Conservation (phyloP, 2,329 filamentous ascomycete species). For the Geosmithia flava region DNA sequence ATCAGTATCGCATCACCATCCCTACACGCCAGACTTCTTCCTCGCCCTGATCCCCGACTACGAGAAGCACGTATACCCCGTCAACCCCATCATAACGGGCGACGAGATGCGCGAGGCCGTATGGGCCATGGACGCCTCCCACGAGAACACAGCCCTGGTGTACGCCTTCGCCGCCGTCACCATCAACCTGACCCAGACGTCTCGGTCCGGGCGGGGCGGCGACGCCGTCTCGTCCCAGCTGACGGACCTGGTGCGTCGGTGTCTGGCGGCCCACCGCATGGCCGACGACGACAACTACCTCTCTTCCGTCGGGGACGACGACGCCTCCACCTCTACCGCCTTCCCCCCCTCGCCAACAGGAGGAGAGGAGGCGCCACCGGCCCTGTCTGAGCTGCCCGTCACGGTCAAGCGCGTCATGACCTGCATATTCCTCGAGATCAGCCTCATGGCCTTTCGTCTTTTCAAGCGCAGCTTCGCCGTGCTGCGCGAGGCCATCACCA, state of each 20-base stretch:
- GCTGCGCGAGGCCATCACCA: conserved; percentile 34
- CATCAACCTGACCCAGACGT: conserved; percentile 19
- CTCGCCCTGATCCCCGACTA: conserved; percentile 17
- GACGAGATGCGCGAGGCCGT: conserved; percentile 18
- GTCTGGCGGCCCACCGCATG: conserved; percentile 14
- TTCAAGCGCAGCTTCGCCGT: conserved; percentile 35
- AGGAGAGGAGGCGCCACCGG: conserved; percentile 1
- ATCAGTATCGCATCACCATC: too few relatives aligned
- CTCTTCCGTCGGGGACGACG: too few relatives aligned
- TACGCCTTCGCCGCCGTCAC: conserved; percentile 22
- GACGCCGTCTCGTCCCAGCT: conserved; percentile 17
- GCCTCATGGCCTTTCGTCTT: conserved; percentile 32
- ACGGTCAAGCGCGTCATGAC: conserved; percentile 34
- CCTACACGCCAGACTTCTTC: conserved; percentile 18
- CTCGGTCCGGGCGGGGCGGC: conserved; percentile 2
- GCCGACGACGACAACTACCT: conserved; percentile 9
- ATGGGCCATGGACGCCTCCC: conserved; percentile 15
- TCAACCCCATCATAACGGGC: conserved; percentile 19
- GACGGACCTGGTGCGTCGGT: conserved; percentile 13
- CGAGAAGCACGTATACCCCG: conserved; percentile 21
- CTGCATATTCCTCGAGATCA: conserved; percentile 40
- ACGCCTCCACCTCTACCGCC: conserved; percentile 5
- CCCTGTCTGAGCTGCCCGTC: conserved; percentile 24
- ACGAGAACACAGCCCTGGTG: conserved; percentile 21
- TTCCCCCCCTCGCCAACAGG: neutral